Evolutionary conservation across 257 asterid species (phyloP).

Genomic region (Phtheirospermum japonicum): DNA sequence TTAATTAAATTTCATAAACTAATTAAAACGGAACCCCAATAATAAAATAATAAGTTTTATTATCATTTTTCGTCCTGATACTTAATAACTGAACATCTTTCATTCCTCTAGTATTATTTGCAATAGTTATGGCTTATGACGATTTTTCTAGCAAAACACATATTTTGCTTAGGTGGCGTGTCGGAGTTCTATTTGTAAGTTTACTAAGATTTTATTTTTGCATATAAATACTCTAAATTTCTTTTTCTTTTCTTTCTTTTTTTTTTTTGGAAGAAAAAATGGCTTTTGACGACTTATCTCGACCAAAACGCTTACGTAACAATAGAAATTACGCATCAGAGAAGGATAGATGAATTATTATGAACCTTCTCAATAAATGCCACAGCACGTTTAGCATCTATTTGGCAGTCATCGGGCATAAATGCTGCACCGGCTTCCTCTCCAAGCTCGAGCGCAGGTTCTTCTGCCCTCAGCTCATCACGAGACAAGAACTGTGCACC

Average conservation of each 20-base stretch:
- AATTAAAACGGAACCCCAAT: too few species aligned
- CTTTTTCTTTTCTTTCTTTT: background rate
- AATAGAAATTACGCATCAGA: conserved; percentile 3
- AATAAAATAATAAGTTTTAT: too few species aligned
- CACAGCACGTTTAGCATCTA: conserved; percentile 73
- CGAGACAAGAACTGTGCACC: conserved; percentile 58
- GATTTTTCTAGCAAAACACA: too few species aligned
- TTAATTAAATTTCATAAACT: too few species aligned
- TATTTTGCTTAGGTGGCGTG: background rate
- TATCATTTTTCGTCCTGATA: too few species aligned
- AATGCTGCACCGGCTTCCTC: conserved; percentile 74
- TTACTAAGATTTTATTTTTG: too few species aligned
- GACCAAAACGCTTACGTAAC: background rate
- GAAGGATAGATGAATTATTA: conserved; percentile 18
- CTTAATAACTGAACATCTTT: too few species aligned
- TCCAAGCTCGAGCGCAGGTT: conserved; percentile 74
- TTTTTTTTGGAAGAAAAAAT: background rate
- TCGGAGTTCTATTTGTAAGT: too few species aligned
- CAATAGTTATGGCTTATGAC: too few species aligned
- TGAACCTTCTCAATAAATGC: conserved; percentile 74
- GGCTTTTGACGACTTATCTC: too few species aligned
- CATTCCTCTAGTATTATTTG: too few species aligned
- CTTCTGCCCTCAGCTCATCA: conserved; percentile 60
- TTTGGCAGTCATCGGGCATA: conserved; percentile 78
- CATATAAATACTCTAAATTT: too few species aligned